Base-by-base conservation (phyloP, 83 land plant species). In the Thuja plicata region DNA sequence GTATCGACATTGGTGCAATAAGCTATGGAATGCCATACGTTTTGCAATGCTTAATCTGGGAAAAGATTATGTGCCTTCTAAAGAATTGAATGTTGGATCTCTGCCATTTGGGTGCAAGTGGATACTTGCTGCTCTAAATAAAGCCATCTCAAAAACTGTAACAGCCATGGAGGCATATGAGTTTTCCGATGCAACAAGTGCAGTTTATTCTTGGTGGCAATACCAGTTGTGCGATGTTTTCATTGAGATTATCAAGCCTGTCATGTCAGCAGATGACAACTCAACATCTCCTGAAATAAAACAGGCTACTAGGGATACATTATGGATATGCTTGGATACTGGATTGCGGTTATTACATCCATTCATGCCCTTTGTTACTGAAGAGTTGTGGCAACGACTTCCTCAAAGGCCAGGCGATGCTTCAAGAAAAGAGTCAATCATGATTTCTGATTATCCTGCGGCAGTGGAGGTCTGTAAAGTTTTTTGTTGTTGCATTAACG, bases 291-390 rank as follows among this genome's bases (percentile, higher is more conserved):
- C 37, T 27, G 43, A 34, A 21, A 21, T 66, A 6, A 95, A 94
- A 91, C 88, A 37, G 46, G 87, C 87, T 60, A 93, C 95, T 16
- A 91, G 91, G 91, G 93, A 94, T 88, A 91, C 94, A 12, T 87
- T 96, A 52, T 96, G 96, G 97, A 41, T 96, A 5, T 96, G 99
- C 89, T 78, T 98, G 77, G 99, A 98, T 45, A 97, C 87, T 89
- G 99, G 97, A 21, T 88, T 98, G 89, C 95, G 98, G 13, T 86
- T 98, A 89, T 91, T 98, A 84, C 99, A 98, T 90, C 99, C 99
- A 19, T 96, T 98, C 89, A 98, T 98, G 99, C 99, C 99, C 74
- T 98, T 93, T 93, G 94, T 98, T 30, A 97, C 99, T 3, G 99
- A 98, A 90, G 99, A 98, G 90, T 88, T 98, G 41, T 97, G 98